These are phyloP conservation scores for Potentilla sterilis DNA, from an alignment of 306 rosid genomes.

Conservation along the genomic window DNA sequence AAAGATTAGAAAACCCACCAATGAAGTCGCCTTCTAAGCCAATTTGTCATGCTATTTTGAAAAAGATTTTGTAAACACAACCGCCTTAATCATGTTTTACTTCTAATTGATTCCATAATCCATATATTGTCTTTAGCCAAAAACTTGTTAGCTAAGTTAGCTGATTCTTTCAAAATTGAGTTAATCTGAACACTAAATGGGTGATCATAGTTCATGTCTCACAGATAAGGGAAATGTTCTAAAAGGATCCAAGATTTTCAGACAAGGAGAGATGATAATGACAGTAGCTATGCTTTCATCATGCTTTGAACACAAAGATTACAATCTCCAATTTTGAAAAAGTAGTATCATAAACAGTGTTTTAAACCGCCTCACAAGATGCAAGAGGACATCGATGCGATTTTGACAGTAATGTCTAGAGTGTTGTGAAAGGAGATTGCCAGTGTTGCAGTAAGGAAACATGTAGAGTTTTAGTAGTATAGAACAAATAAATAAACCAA, in stretches of 20 bases:
- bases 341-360: background rate
- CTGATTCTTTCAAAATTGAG: background rate
- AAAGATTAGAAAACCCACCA: slow-evolving; percentile 31
- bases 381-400: background rate
- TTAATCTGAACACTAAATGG: background rate
- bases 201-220: background rate
- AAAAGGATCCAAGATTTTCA: slow-evolving; percentile 16
- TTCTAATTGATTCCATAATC: background rate
- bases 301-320: slow-evolving; percentile 14
- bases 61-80: background rate
- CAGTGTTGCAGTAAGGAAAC: background rate
- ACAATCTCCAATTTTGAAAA: slow-evolving; percentile 15
- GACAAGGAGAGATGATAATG: background rate
- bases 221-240: slow-evolving; percentile 11
- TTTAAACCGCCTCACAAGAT: slow-evolving; percentile 16
- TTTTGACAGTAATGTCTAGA: background rate
- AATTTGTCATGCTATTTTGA: slow-evolving; percentile 6
- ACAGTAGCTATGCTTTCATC: slow-evolving; percentile 17
- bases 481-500: slow-evolving; percentile 24
- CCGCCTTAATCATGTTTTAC: background rate
- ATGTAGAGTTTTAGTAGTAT: background rate
- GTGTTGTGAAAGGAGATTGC: background rate
- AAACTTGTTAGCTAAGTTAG: background rate
- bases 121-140: background rate
- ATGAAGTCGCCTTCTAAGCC: slow-evolving; percentile 4